Conservation (phyloP, 2,329 filamentous ascomycete genomes). For the Botrytis deweyae region DNA sequence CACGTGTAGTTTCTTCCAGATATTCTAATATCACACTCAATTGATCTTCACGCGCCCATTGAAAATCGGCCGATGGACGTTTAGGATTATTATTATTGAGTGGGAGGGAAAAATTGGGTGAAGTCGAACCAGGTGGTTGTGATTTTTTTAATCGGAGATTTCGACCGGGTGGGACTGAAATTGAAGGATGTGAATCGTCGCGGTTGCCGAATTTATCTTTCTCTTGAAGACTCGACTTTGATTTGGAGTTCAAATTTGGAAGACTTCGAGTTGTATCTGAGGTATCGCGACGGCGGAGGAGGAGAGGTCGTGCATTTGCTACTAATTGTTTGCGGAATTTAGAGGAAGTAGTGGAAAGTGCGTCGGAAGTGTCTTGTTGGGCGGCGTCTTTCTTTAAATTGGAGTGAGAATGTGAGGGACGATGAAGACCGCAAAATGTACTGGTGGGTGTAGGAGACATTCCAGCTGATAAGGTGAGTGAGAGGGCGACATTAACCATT, state of each 20-base stretch:
- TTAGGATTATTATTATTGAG: slow-evolving; percentile 14
- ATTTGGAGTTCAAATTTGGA: background rate
- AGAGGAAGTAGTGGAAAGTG: background rate
- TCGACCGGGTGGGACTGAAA: background rate
- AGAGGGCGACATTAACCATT: slow-evolving; percentile 14
- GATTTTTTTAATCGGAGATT: background rate
- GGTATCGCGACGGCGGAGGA: background rate
- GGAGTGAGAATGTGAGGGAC: background rate
- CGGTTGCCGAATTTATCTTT: background rate
- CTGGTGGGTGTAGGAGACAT: slow-evolving; percentile 9
- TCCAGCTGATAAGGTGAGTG: background rate
- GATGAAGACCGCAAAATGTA: slow-evolving; percentile 12
- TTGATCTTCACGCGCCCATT: slow-evolving; percentile 34
- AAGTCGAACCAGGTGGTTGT: background rate
- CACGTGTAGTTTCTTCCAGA: slow-evolving; percentile 25
- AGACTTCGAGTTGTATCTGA: background rate
- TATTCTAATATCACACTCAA: slow-evolving; percentile 33
- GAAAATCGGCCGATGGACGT: slow-evolving; percentile 21
- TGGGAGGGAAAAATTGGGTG: slow-evolving; percentile 6
- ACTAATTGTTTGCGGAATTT: background rate
- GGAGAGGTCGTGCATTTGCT: background rate
- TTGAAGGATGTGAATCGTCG: background rate
- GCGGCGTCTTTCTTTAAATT: background rate
- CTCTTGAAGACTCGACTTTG: background rate
- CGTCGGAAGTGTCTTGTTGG: background rate